Evolutionary conservation across 2,329 filamentous ascomycete species (phyloP), one percentile per base, ranked within the genome.

Genomic region (Fusarium algeriense): DNA sequence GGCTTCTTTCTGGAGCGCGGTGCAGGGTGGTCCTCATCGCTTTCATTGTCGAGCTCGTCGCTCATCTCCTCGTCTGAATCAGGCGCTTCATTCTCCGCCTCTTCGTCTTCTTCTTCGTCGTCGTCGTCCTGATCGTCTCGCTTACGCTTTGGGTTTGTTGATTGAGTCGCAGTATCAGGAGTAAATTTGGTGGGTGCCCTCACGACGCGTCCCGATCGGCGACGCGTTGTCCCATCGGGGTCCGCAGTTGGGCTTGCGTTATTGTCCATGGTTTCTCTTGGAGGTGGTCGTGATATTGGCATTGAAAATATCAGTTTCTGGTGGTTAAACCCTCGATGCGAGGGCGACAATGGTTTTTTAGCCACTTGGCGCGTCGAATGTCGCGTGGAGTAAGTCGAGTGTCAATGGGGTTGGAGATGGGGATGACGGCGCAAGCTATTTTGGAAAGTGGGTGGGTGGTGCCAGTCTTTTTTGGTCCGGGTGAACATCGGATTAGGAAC

Each of bases 141-240:
- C 81, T 91, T 91, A 79, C 89, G 86, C 81, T 91, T 91, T 53
- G 84, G 78, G 44, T 83, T 82, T 48, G 81, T 74, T 58, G 82
- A 77, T 73, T 84, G 82, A 49, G 73, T 72, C 44, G 78, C 63
- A 58, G 76, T 66, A 67, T 90, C 86, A 59, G 88, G 86, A 62
- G 83, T 83, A 80, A 89, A 91, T 79, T 90, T 90, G 77, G 86
- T 80, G 48, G 89, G 88, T 38, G 83, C 84, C 77, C 84, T 88
- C 69, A 89, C 85, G 83, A 90, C 89, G 88, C 89, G 89, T 88
- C 89, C 89, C 40, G 90, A 92, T 73, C 89, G 88, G 80, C 91
- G 90, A 85, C 87, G 86, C 81, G 85, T 84, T 77, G 84, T 83
- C 65, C 83, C 81, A 68, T 85, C 83, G 67, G 83, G 82, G 60